These are phyloP conservation scores for Epichloe hybrida DNA, from an alignment of 2,329 filamentous ascomycete species.

Conservation along the genomic window DNA sequence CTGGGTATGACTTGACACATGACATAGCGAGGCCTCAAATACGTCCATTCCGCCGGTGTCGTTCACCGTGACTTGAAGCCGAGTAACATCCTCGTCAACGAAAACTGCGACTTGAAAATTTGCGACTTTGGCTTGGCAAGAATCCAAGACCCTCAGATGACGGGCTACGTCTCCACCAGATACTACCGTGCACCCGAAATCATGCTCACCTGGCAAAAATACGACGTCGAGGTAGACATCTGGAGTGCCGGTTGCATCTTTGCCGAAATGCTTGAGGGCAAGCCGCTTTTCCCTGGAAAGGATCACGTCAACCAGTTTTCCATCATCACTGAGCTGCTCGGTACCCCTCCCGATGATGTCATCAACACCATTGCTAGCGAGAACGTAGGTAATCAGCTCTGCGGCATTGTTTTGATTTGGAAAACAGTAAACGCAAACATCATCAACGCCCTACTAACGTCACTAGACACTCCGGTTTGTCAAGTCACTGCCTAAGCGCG, in stretches of 20 bases:
- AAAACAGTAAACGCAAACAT: background rate
- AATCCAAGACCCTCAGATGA: conserved; percentile 99
- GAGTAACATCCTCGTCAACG: conserved; percentile 97
- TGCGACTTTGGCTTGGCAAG: conserved; percentile 96
- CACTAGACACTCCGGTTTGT: conserved; percentile 83
- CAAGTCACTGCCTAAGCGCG: conserved; percentile 88
- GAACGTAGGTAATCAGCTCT: conserved; percentile 49
- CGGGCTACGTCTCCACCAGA: conserved; percentile 93
- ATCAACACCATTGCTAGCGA: conserved; percentile 98
- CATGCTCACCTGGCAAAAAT: conserved; percentile 99
- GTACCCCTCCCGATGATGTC: conserved; percentile 94
- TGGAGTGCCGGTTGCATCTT: conserved; percentile 99
- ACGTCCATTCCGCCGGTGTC: conserved; percentile 95
- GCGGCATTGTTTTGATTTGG: background rate
- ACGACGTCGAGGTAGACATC: conserved; percentile 97
- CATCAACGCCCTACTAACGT: no score
- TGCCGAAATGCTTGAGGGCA: conserved; percentile 97
- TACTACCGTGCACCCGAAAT: conserved; percentile 99
- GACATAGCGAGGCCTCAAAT: conserved; percentile 81
- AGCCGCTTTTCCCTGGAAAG: conserved; percentile 95
- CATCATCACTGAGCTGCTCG: conserved; percentile 95
- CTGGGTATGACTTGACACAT: conserved; percentile 7
- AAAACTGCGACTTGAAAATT: conserved; percentile 99
- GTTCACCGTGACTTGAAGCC: conserved; percentile 97
- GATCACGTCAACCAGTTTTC: conserved; percentile 99